A percentile compares a stretch with the other conserved stretches of the same genome.
Evolutionary conservation across 371 early-diverging fungal species (phyloP).

Genomic region (Phascolomyces articulosus): DNA sequence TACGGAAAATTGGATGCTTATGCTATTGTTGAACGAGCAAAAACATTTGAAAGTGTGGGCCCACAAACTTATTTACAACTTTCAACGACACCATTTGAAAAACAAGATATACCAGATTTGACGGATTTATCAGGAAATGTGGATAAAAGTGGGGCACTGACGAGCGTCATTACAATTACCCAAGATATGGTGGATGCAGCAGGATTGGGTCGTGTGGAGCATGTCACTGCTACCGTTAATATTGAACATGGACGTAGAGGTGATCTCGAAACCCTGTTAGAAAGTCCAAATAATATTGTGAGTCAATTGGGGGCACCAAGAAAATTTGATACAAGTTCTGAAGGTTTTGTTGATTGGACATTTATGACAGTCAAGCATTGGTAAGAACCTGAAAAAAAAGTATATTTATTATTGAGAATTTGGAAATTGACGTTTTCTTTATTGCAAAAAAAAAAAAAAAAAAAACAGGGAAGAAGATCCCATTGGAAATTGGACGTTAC

Average conservation of each 20-base stretch:
- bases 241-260: conserved; percentile 82
- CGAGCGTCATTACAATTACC: conserved; percentile 37
- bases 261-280: conserved; percentile 77
- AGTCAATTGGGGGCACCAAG: conserved; percentile 75
- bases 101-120: conserved; percentile 39
- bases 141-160: conserved; percentile 21
- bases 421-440: too few relatives aligned
- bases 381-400: conserved; percentile 41
- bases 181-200: conserved; percentile 43
- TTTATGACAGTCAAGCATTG: conserved; percentile 97
- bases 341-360: conserved; percentile 88
- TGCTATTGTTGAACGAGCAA: conserved; percentile 75
- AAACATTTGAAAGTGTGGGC: conserved; percentile 57
- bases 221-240: conserved; percentile 81
- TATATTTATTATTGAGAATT: too few relatives aligned
- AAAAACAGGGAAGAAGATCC: conserved; percentile 28
- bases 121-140: conserved; percentile 24
- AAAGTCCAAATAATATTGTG: conserved; percentile 70
- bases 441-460: too few relatives aligned
- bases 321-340: conserved; percentile 61
- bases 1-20: conserved; percentile 89
- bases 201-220: conserved; percentile 71
- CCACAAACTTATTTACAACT: conserved; percentile 58
- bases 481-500: conserved; percentile 66
- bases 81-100: conserved; percentile 9